Evolutionary conservation across 257 asterid species (phyloP).

Genomic region (Agastache rugosa): DNA sequence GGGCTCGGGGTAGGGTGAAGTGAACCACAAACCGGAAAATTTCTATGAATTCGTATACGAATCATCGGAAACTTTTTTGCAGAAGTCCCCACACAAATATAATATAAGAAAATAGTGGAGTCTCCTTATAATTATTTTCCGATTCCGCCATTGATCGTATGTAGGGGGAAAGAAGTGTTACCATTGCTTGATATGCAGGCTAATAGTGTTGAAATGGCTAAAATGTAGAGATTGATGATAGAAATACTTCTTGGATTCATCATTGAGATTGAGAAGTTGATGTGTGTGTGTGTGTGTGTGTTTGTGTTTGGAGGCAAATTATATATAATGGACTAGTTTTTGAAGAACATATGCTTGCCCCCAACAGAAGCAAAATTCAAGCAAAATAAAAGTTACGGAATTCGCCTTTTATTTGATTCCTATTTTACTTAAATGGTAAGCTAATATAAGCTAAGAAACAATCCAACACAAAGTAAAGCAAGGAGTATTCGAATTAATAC

Average conservation of each 20-base stretch:
- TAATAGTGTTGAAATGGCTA: slow-evolving; percentile 29
- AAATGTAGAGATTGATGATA: slow-evolving; percentile 3
- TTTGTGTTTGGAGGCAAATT: not conserved
- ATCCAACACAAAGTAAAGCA: not conserved
- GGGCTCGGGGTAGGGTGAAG: no score
- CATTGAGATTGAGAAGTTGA: not conserved
- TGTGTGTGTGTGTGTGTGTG: not conserved
- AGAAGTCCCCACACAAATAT: no score
- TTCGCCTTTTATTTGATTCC: slow-evolving; percentile 22
- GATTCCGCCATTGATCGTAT: not conserved
- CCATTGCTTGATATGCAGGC: slow-evolving; percentile 27
- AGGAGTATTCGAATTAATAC: not conserved
- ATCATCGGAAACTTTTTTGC: no score
- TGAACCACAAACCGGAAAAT: no score
- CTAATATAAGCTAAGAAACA: not conserved
- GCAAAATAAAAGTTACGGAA: slow-evolving; percentile 19
- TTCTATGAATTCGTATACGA: no score
- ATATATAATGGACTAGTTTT: not conserved
- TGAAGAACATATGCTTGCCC: slow-evolving; percentile 36
- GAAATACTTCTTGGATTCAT: slow-evolving; percentile 6
- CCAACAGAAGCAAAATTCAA: slow-evolving; percentile 36
- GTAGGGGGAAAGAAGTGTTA: not conserved
- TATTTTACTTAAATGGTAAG: slow-evolving; percentile 8
- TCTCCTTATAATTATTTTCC: not conserved
- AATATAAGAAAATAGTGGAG: no score